A percentile compares a stretch with the other conserved stretches of the same genome.
phyloP scores from a whole-genome alignment of 106 monocot species.

The Acanthochlamys bracteata region DNA sequence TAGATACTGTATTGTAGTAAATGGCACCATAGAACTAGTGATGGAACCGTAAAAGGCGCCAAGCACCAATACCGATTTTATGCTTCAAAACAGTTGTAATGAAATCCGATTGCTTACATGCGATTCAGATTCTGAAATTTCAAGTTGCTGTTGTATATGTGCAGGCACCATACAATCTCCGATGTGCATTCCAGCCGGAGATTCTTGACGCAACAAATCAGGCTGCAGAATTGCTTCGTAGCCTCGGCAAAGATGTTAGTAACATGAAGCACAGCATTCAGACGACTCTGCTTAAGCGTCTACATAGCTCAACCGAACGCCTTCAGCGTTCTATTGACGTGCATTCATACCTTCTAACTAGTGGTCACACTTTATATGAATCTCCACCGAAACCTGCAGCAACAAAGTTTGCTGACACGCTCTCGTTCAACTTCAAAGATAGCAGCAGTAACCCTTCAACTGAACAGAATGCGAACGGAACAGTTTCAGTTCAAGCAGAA shows the following conservation, averaged over 20 bases:
- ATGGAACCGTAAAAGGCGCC: too few relatives aligned
- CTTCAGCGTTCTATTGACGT: conserved; percentile 70
- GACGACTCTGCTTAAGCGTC: conserved; percentile 31
- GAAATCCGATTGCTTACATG: too few relatives aligned
- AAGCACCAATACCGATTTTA: too few relatives aligned
- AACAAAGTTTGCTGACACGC: conserved; percentile 2
- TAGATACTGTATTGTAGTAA: too few relatives aligned
- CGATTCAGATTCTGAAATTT: too few relatives aligned
- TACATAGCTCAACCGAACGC: conserved; percentile 54
- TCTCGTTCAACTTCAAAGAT: conserved; percentile 25
- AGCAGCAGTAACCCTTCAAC: neutral
- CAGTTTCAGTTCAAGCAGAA: conserved; percentile 6
- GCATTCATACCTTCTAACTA: conserved; percentile 73
- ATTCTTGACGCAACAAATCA: conserved; percentile 46
- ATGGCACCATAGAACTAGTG: too few relatives aligned
- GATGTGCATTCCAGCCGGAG: conserved; percentile 57
- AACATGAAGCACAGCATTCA: conserved; percentile 53
- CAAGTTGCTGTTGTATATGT: neutral
- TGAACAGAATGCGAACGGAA: neutral
- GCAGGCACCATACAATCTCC: conserved; percentile 74
- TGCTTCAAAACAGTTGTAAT: too few relatives aligned
- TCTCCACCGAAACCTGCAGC: conserved; percentile 6
- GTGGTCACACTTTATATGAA: conserved; percentile 8
- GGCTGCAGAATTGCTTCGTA: conserved; percentile 56
- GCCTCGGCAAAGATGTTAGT: conserved; percentile 52